Conservation (phyloP, 192 early-diverging fungal species). For the Allomyces arbusculus region DNA sequence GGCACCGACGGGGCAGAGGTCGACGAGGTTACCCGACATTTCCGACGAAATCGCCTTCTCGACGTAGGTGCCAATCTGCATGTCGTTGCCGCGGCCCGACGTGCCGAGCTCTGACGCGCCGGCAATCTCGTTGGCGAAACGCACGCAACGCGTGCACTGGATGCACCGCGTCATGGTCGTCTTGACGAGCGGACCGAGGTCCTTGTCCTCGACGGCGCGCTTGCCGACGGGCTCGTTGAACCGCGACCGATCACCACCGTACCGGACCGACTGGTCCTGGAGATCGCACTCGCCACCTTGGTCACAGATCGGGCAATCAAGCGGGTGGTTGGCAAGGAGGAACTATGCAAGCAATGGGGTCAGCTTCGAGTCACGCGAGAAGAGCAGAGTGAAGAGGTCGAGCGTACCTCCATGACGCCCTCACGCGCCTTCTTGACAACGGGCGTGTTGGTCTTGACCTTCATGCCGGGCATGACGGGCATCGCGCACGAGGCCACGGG, state of each 20-base stretch:
- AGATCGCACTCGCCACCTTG: constrained; percentile 99
- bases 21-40: constrained; percentile 94
- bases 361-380: no score
- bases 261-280: constrained; percentile 93
- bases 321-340: constrained; percentile 86
- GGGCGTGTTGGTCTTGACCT: constrained; percentile 81
- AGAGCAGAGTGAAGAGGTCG: no score
- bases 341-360: constrained; percentile 25
- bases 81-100: constrained; percentile 84
- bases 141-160: constrained; percentile 96
- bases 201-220: constrained; percentile 93
- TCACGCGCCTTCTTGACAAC: constrained; percentile 92
- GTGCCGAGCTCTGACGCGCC: constrained; percentile 89
- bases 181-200: constrained; percentile 85
- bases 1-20: constrained; percentile 95
- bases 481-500: constrained; percentile 91
- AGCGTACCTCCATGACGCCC: constrained; percentile 57
- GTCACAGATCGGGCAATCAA: constrained; percentile 97
- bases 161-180: constrained; percentile 97
- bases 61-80: constrained; percentile 96
- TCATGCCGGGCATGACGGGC: constrained; percentile 95
- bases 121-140: constrained; percentile 95
- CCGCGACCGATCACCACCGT: constrained; percentile 81
- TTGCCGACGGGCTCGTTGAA: constrained; percentile 66
- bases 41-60: constrained; percentile 71